Evolutionary conservation across 345 rosid species (phyloP), one percentile per base, ranked within the genome.

Genomic region (Durio zibethinus): DNA sequence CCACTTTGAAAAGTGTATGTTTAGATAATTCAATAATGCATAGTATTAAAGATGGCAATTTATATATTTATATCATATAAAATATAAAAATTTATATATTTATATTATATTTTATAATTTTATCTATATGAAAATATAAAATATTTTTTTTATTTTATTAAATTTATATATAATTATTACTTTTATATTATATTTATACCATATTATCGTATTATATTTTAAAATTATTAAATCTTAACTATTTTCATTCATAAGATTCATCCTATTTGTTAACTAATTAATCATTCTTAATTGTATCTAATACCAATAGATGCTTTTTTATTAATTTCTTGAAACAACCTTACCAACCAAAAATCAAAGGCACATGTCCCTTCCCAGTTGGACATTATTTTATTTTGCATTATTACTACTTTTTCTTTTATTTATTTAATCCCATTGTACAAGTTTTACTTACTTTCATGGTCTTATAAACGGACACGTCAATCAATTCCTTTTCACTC

Each of bases 1-100:
- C 80, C 80, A 56, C 77, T 76, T 60, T 61, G 40, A 71, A 83
- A 82, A 81, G 85, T 76, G 73, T 7, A 31, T 14, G 36, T 60
- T 45, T 21, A 82, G 78, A 80, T 84, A 84, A 83, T 84, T 87
- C 83, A 83, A 82, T 75, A 75, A 70, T 23, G 27, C n/a, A n/a
- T n/a, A n/a, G n/a, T n/a, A n/a, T n/a, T n/a, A n/a, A n/a, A n/a
- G n/a, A n/a, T n/a, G n/a, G n/a, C n/a, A n/a, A n/a, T n/a, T n/a
- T n/a, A n/a, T n/a, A n/a, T n/a, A n/a, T n/a, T n/a, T n/a, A n/a
- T n/a, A n/a, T n/a, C n/a, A n/a, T n/a, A n/a, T n/a, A n/a, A n/a
- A n/a, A n/a, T n/a, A n/a, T n/a, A n/a, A n/a, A n/a, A n/a, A n/a
- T n/a, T n/a, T n/a, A n/a, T n/a, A n/a, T n/a, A n/a, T n/a, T n/a